Evolutionary conservation across 176 grass and related monocot species (phyloP), one percentile per base, ranked within the genome.

Genomic region (Canna indica): DNA sequence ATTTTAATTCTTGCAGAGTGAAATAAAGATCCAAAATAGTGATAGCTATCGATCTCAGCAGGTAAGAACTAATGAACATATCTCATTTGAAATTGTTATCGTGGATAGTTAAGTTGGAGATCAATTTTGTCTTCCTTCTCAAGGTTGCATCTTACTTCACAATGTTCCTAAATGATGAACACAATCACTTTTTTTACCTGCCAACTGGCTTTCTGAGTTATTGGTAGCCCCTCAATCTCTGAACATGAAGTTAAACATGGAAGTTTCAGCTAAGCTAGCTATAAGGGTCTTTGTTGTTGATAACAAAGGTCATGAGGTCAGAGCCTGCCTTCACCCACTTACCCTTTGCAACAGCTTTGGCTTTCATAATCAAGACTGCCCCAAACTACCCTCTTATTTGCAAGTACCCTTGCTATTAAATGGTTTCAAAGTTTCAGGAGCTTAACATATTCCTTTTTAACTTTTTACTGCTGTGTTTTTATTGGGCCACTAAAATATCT

Each of bases 11-110:
- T 31, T 76, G 66, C 86, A 93, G 90, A 88, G 85, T 82, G 94
- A 99, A 88, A 93, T 99, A 92, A 76, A 90, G 72, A 82, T 99
- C 61, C 90, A 93, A 76, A 99, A 93, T 12, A 62, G 81, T 4
- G 94, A 93, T 66, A 74, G 36, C 59, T 99, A 93, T 38, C 82
- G 94, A 10, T 81, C 83, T 47, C 84, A 99, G 67, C 86, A 99
- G 86, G 93, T 97, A 74, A 45, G 45, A 53, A 44, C 33, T 4
- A n/a, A 59, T 13, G 29, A 22, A 24, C 11, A 1, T 45, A 58
- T 57, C 35, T 59, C 36, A 76, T 27, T 20, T 53, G 53, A 5
- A 1, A 20, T 54, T 22, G 34, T 59, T 24, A 54, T 59, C 53
- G 3, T 68, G 47, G 65, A 42, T 41, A 38, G 1, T 22, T 57